Evolutionary conservation across 2,329 filamentous ascomycete genomes (phyloP).

Genomic region (Neospermospora avenae): DNA sequence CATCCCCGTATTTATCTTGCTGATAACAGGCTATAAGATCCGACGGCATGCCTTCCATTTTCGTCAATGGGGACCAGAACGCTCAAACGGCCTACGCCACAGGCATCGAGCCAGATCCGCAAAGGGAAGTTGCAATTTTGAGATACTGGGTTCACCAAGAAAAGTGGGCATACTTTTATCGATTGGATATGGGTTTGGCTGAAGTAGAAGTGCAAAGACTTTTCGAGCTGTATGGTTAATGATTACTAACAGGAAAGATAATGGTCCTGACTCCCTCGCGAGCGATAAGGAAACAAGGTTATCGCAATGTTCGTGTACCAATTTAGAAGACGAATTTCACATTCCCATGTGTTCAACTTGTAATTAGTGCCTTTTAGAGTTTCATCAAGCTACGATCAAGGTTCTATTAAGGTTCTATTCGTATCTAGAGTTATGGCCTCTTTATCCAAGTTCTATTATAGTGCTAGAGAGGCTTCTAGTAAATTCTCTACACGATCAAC

Average conservation of each 20-base stretch:
- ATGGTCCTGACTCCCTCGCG: too few species aligned
- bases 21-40: slow-evolving; percentile 40
- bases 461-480: too few species aligned
- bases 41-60: slow-evolving; percentile 37
- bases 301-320: too few species aligned
- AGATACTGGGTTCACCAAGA: slow-evolving; percentile 35
- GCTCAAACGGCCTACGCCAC: slow-evolving; percentile 39
- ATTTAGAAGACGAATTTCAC: too few species aligned
- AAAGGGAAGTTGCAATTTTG: slow-evolving; percentile 39
- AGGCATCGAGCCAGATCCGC: slow-evolving; percentile 35
- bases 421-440: too few species aligned
- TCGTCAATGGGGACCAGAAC: slow-evolving; percentile 37
- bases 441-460: too few species aligned
- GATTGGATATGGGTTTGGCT: slow-evolving; percentile 40
- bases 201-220: slow-evolving; percentile 29
- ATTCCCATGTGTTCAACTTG: too few species aligned
- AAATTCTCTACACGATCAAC: too few species aligned
- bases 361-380: too few species aligned
- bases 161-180: slow-evolving; percentile 33
- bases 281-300: too few species aligned
- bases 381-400: too few species aligned
- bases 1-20: slow-evolving; percentile 38
- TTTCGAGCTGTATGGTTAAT: neutral
- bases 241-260: neutral
- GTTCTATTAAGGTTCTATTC: too few species aligned